Evolutionary conservation across 2,329 filamentous ascomycete species (phyloP), one percentile per base, ranked within the genome.

Genomic region (Cordyceps farinosa): DNA sequence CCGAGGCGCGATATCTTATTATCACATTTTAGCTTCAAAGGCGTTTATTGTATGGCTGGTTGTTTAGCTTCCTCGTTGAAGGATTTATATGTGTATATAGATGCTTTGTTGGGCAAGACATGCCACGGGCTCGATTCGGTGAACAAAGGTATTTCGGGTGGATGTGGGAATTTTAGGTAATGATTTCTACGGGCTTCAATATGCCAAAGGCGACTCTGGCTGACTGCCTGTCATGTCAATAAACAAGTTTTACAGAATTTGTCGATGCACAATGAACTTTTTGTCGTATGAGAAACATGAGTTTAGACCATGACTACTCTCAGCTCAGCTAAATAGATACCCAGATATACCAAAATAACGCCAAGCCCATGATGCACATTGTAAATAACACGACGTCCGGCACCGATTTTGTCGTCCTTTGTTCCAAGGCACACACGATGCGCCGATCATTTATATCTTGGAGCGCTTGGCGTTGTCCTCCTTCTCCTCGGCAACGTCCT

Each of bases 391-490:
- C 53, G 11, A 30, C 36, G 52, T 47, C 30, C 36, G 29, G 32
- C 30, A 44, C 29, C 47, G 5, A 22, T 34, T 34, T 11, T 29
- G 10, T 47, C 36, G 7, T 52, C 17, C 17, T 34, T 27, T 38
- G 2, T n/a, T 7, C 11, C 7, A 3, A n/a, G 11, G 27, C 47
- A 22, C 3, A 47, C n/a, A 3, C 22, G 22, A 22, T 30, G 3
- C 15, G 15, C 36, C 22, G 38, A 22, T 57, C 32, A 55, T 64
- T 69, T 69, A 75, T 66, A 74, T 68, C 69, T 74, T 77, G 65
- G 69, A 64, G 66, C 74, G 73, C 69, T 78, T 77, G 54, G 74
- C 68, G 34, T 79, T 77, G 47, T 78, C 74, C 27, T 71, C 74
- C 29, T 78, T 73, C 27, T 71, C 74, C 29, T 71, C 72, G 22